Base-by-base conservation (phyloP, 2,329 filamentous ascomycete genomes). In the Claviceps sp. region DNA sequence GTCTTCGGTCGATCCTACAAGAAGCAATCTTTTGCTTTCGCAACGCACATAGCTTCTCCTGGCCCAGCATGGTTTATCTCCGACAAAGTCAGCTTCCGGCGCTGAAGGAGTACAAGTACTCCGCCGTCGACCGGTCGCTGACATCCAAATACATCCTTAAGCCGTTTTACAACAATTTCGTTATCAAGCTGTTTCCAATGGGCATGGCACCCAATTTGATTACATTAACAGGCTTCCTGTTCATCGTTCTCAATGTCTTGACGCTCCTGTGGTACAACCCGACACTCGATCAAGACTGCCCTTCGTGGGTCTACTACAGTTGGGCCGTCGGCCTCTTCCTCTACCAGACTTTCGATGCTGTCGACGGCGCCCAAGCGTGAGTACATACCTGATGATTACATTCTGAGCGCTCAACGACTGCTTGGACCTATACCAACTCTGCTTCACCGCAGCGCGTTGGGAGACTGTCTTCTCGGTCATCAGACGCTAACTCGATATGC, bases 321-420 rank as follows among this genome's bases (percentile, higher is more conserved):
- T 98, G 90, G 87, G 85, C 90, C 4, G 68, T 87, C 37, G 93
- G 93, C 2, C 71, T 98, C 58, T 96, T 97, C 67, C 68, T 97
- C 50, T 98, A 98, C 70, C 93, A 98, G 77, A 97, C 91, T 1
- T 96, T 98, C 70, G 93, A 98, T 70, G 93, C 91, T 2, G 89
- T 97, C 26, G 93, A 98, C 69, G 93, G 93, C 50, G 80, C 85
- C 34, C 93, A 98, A 68, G 93, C 93, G 82, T 89, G 75, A 66
- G 85, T 78, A 3, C 16, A 47, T n/a, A 34, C 14, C 37, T 17
- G n/a, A 3, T 56, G 38, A 46, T 47, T 24, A 34, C 1, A 34
- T 47, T 24, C 11, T 24, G n/a, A 38, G n/a, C 22, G 39, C 22
- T 34, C 14, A 6, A 41, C 16, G 6, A 24, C 43, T 14, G 24